These are phyloP conservation scores for Jamesozyma gamospora DNA, from an alignment of 805 yeast genomes.

Conservation along the genomic window DNA sequence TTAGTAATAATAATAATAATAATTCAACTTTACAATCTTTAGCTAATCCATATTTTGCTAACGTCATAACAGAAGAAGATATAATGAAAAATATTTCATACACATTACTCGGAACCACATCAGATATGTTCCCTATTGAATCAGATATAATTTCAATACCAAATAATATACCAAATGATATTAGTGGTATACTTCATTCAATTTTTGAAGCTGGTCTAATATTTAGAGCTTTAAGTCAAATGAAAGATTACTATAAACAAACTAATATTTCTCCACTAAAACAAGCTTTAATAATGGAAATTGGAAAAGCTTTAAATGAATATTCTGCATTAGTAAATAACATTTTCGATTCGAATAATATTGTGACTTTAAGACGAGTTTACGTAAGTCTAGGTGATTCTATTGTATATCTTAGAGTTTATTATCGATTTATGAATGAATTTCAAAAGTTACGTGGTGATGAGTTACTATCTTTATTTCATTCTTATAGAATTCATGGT, in stretches of 20 bases:
- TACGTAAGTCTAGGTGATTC: constrained; percentile 38
- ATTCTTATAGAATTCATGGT: constrained; percentile 49
- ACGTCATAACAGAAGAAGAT: constrained; percentile 31
- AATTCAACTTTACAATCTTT: constrained; percentile 14
- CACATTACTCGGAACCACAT: constrained; percentile 52
- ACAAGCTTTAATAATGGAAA: constrained; percentile 47
- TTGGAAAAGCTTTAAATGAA: constrained; percentile 33
- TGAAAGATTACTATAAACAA: constrained; percentile 25
- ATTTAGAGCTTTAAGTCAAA: constrained; percentile 37
- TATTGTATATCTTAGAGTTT: constrained; percentile 47
- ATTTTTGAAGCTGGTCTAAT: constrained; percentile 67
- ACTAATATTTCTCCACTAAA: constrained; percentile 41
- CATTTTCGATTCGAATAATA: constrained; percentile 32
- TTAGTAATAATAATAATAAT: not conserved
- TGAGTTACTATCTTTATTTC: constrained; percentile 45
- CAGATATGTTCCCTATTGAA: constrained; percentile 42
- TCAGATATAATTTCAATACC: constrained; percentile 38
- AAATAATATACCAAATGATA: constrained; percentile 41
- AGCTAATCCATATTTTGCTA: constrained; percentile 26
- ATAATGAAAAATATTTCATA: constrained; percentile 42
- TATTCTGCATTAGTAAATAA: constrained; percentile 37
- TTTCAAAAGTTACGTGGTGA: constrained; percentile 33
- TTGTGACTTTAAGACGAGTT: constrained; percentile 22
- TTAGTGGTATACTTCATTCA: constrained; percentile 43
- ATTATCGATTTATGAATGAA: constrained; percentile 36